A percentile compares a stretch with the other conserved stretches of the same genome.
phyloP scores from a whole-genome alignment of 768 basidiomycete genomes.

The Collybia mongolica region DNA sequence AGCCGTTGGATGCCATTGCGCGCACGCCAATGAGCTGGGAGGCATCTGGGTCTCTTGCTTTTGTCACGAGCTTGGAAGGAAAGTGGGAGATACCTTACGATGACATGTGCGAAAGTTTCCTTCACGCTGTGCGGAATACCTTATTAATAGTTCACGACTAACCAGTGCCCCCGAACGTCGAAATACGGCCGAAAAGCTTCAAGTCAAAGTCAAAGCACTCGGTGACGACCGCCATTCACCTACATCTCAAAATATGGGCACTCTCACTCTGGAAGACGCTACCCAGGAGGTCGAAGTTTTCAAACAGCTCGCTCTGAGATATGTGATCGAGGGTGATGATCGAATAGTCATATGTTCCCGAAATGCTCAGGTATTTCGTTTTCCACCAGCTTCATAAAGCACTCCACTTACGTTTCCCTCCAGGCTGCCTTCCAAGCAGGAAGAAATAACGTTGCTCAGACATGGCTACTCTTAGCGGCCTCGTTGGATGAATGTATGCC shows the following conservation, averaged over 20 bases:
- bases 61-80: slow-evolving; percentile 54
- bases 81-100: slow-evolving; percentile 77
- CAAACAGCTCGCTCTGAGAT: slow-evolving; percentile 59
- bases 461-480: slow-evolving; percentile 65
- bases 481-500: slow-evolving; percentile 52
- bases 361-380: slow-evolving; percentile 52
- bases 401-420: slow-evolving; percentile 5
- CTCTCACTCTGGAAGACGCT: slow-evolving; percentile 34
- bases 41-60: slow-evolving; percentile 59
- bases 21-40: slow-evolving; percentile 69
- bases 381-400: background rate
- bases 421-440: slow-evolving; percentile 63
- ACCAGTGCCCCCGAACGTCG: slow-evolving; percentile 37
- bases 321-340: slow-evolving; percentile 51
- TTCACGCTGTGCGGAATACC: background rate
- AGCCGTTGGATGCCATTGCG: slow-evolving; percentile 67
- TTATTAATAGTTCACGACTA: slow-evolving; percentile 4
- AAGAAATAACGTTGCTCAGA: slow-evolving; percentile 54
- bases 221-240: slow-evolving; percentile 58
- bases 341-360: slow-evolving; percentile 46
- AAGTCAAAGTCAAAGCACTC: slow-evolving; percentile 48
- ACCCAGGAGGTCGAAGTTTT: slow-evolving; percentile 49
- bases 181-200: slow-evolving; percentile 28
- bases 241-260: slow-evolving; percentile 56
- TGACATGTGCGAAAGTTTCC: slow-evolving; percentile 55